Evolutionary conservation across 768 basidiomycete genomes (phyloP), one percentile per base, ranked within the genome.

Genomic region (Tubosaeta sp.): DNA sequence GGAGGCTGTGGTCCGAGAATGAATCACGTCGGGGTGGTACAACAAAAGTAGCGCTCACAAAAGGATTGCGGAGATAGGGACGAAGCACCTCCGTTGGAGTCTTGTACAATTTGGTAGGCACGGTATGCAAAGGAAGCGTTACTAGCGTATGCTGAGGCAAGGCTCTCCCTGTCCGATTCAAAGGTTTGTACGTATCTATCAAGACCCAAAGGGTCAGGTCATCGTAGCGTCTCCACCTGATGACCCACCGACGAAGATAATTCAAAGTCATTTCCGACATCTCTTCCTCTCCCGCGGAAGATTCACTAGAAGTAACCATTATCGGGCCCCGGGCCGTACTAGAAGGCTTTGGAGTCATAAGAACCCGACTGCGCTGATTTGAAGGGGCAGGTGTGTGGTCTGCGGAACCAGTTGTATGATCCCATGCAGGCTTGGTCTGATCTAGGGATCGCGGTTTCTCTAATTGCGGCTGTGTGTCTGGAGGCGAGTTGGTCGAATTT

Each of bases 111-210:
- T 39, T 49, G 44, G 36, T 68, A 59, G 24, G 44, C 51, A 49
- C 65, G 62, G 51, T 60, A 71, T 36, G 59, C 62, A 22, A 71
- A 69, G 36, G 64, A 65, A n/a, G 66, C 65, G 7, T 57, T 55
- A 31, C 57, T 49, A 41, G 59, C 60, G 43, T 69, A 69, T 14
- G 67, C 67, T 34, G 69, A 63, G 29, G 67, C 67, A 44, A 69
- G 67, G 46, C 58, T 62, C 39, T 61, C 59, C 31, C 67, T 67
- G 43, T 71, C 67, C 16, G 40, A 31, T 46, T 69, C 67, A 45
- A 68, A 69, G 4, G 54, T 68, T 51, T 68, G 65, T 22, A 69
- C 24, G 21, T 68, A 69, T 48, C 67, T 70, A 44, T 36, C 38
- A 43, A 49, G 19, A 46, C 25, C 41, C 35, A 11, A 44, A 35